A percentile compares a stretch with the other conserved stretches of the same genome.
Evolutionary conservation across 106 monocot genomes (phyloP).

Genomic region (Platanthera zijinensis): DNA sequence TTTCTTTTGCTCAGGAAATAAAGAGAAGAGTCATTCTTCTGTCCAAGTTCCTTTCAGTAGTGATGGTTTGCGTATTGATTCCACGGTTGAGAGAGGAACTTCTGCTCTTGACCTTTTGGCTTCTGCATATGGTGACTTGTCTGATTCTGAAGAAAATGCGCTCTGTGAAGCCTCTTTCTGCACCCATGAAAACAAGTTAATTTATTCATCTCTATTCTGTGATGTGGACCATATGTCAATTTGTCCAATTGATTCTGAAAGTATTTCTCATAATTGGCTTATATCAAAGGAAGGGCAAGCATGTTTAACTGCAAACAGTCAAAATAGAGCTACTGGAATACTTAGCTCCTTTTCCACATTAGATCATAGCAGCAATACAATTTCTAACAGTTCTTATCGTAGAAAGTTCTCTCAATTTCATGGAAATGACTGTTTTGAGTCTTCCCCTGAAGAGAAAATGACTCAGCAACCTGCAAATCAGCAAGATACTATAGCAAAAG

Average conservation of each 20-base stretch:
- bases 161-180: slow-evolving; percentile 10
- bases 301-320: neutral
- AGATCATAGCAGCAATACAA: neutral
- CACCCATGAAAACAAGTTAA: slow-evolving; percentile 19
- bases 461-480: neutral
- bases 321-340: neutral
- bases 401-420: neutral
- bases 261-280: neutral
- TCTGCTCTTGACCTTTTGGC: slow-evolving; percentile 86
- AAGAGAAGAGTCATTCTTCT: slow-evolving; percentile 12
- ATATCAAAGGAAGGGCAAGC: neutral
- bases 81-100: slow-evolving; percentile 12
- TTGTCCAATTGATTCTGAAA: neutral
- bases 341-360: neutral
- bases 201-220: neutral
- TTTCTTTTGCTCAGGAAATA: slow-evolving; percentile 18
- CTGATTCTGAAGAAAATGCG: slow-evolving; percentile 63
- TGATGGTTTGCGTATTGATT: slow-evolving; percentile 11
- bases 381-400: neutral
- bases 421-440: slow-evolving; percentile 2
- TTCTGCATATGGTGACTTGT: slow-evolving; percentile 64
- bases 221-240: neutral
- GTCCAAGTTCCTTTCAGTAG: slow-evolving; percentile 17
- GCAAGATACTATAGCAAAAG: neutral
- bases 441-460: neutral